Base-by-base conservation (phyloP, 2,329 filamentous ascomycete genomes). In the Cordyceps farinosa region DNA sequence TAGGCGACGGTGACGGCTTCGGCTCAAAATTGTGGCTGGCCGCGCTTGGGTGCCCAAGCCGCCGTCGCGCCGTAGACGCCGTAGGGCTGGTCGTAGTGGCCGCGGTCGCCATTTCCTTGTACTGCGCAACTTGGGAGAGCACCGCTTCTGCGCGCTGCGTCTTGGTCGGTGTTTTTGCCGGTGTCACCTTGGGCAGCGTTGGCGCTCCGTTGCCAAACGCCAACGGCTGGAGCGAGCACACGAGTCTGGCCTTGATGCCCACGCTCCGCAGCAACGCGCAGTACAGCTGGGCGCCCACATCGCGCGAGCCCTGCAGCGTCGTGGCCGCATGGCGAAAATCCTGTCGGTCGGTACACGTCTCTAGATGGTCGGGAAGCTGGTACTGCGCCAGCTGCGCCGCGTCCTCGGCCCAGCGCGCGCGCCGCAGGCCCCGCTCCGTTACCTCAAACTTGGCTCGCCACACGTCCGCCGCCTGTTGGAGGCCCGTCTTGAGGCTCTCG, bases 161-260 rank as follows among this genome's bases (percentile, higher is more conserved):
- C 29, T 70, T 72, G 61, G 72, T 74, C 22, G 74, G 67, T 0
- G 69, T 64, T 36, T 74, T 78, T 29, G 61, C 67, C 15, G 66
- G 68, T 27, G 68, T 77, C 6, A 77, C 72, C 40, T 79, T 81
- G 0, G 78, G 76, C 65, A 86, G 74, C 0, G 77, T 74, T 2
- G 84, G 84, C 0, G 79, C 82, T 0, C 78, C 76, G 5, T 81
- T 82, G 2, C 82, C 79, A 68, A 93, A 93, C 0, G 90, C 83
- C 0, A 99, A 80, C 1, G 89, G 86, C 68, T 99, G 95, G 3
- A 99, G 78, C 5, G 95, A 99, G 74, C 92, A 97, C 0, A 98
- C 90, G 5, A 99, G 81, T 13, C 95, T 85, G 5, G 91, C 83
- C 66, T 92, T 87, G 7, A 98, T 86, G 3, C 91, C 92, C n/a